phyloP scores from a whole-genome alignment of 768 basidiomycete species.

The Macrolepiota dolichaula region DNA sequence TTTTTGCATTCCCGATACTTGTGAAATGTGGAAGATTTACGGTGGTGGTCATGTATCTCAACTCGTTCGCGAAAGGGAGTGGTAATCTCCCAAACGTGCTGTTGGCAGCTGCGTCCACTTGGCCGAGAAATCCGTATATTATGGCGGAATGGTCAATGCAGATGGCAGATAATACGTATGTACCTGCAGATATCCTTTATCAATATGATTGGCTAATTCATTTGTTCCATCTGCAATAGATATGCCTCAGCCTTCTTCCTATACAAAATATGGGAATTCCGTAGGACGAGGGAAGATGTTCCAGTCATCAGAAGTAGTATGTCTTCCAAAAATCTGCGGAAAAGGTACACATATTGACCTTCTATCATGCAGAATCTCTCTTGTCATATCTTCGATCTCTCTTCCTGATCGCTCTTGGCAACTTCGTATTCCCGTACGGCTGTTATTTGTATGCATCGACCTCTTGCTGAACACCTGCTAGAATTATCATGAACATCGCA shows the following conservation, averaged over 20 bases:
- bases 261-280: conserved; percentile 16
- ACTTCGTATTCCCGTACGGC: conserved; percentile 33
- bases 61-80: background rate
- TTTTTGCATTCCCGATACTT: conserved; percentile 25
- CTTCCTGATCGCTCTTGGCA: conserved; percentile 32
- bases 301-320: conserved; percentile 15
- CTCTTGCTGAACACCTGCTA: background rate
- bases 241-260: conserved; percentile 25
- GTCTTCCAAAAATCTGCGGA: background rate
- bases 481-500: conserved; percentile 27
- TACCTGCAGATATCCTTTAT: background rate
- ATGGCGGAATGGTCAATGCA: conserved; percentile 30
- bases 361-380: conserved; percentile 15
- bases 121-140: background rate
- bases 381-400: conserved; percentile 24
- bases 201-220: background rate
- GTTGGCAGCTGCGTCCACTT: background rate
- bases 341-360: background rate
- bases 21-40: conserved; percentile 28
- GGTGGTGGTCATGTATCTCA: conserved; percentile 18
- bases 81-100: background rate
- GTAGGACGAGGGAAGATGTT: background rate
- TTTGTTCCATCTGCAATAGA: conserved; percentile 4
- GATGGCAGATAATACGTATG: conserved; percentile 31
- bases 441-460: background rate